Conservation (phyloP, 805 yeast genomes). For the Metschnikowia baotianmanensis region DNA sequence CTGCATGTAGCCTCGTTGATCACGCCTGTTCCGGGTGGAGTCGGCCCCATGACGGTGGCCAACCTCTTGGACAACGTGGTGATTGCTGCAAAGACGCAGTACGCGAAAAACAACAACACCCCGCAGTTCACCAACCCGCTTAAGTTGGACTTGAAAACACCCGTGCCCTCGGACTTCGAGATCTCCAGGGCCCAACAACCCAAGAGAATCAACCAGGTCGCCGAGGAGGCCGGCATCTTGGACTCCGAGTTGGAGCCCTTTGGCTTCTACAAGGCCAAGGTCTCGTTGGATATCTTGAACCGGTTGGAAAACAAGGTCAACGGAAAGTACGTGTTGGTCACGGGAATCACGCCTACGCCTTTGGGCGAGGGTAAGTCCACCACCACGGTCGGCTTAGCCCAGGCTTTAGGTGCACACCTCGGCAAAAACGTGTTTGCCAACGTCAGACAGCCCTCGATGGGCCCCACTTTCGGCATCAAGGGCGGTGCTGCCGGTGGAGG, state of each 20-base stretch:
- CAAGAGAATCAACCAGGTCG: conserved; percentile 64
- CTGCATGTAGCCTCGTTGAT: conserved; percentile 54
- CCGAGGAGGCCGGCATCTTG: conserved; percentile 64
- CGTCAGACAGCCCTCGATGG: conserved; percentile 87
- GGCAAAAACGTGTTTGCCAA: conserved; percentile 70
- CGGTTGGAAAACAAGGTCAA: conserved; percentile 58
- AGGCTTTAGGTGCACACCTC: conserved; percentile 76
- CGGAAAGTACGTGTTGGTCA: conserved; percentile 72
- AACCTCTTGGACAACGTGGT: conserved; percentile 72
- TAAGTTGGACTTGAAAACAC: conserved; percentile 52
- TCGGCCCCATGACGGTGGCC: conserved; percentile 91
- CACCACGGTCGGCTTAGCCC: conserved; percentile 79
- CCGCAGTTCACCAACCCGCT: conserved; percentile 53
- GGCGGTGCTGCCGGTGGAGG: conserved; percentile 95
- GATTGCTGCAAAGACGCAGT: conserved; percentile 59
- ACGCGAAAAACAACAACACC: conserved; percentile 38
- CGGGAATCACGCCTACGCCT: conserved; percentile 86
- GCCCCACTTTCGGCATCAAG: conserved; percentile 84
- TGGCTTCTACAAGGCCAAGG: conserved; percentile 77
- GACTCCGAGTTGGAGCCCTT: conserved; percentile 70
- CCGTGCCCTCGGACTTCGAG: conserved; percentile 80
- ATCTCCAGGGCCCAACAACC: conserved; percentile 77
- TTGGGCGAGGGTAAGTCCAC: conserved; percentile 85
- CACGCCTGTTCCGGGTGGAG: conserved; percentile 93
- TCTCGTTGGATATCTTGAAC: conserved; percentile 59